These are phyloP conservation scores for Heimioporus retisporus DNA, from an alignment of 1,284 basidiomycete species.

Conservation along the genomic window DNA sequence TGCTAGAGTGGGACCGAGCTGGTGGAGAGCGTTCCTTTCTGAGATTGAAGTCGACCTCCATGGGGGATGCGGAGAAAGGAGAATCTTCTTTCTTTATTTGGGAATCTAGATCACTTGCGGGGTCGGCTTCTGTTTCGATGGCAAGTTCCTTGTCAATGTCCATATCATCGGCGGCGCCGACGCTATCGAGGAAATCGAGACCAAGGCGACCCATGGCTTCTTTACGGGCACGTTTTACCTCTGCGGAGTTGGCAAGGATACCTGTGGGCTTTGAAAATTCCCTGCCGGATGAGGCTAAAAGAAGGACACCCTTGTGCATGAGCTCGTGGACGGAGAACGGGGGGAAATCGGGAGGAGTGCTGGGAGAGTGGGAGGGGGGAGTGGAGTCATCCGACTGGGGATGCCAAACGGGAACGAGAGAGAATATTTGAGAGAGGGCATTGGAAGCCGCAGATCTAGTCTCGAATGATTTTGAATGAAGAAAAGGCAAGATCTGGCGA, in stretches of 20 bases:
- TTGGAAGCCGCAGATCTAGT: conserved; percentile 88
- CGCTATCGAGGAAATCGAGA: conserved; percentile 82
- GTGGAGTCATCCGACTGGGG: conserved; percentile 51
- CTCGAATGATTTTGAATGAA: conserved; percentile 91
- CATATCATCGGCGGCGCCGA: conserved; percentile 76
- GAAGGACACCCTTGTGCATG: conserved; percentile 77
- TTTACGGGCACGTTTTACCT: conserved; percentile 84
- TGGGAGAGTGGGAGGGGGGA: conserved; percentile 36
- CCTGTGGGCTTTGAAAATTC: conserved; percentile 82
- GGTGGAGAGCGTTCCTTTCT: conserved; percentile 46
- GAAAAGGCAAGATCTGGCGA: conserved; percentile 82
- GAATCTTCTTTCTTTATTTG: conserved; percentile 53
- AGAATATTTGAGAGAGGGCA: conserved; percentile 89
- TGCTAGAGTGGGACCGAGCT: conserved; percentile 54
- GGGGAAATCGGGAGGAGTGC: conserved; percentile 67
- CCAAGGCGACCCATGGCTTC: conserved; percentile 87
- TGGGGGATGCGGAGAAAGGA: conserved; percentile 43
- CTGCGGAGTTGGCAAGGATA: conserved; percentile 73
- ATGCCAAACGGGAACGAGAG: conserved; percentile 86
- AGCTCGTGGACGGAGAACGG: conserved; percentile 81
- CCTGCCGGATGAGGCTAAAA: conserved; percentile 90
- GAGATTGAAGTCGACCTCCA: conserved; percentile 46
- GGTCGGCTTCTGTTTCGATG: conserved; percentile 64
- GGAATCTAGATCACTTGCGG: conserved; percentile 53
- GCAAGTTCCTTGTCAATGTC: conserved; percentile 85